Percentiles rank a stretch among this genome's conserved stretches.
phyloP scores from a whole-genome alignment of 2,329 filamentous ascomycete species.

The Stemphylium vesicarium region DNA sequence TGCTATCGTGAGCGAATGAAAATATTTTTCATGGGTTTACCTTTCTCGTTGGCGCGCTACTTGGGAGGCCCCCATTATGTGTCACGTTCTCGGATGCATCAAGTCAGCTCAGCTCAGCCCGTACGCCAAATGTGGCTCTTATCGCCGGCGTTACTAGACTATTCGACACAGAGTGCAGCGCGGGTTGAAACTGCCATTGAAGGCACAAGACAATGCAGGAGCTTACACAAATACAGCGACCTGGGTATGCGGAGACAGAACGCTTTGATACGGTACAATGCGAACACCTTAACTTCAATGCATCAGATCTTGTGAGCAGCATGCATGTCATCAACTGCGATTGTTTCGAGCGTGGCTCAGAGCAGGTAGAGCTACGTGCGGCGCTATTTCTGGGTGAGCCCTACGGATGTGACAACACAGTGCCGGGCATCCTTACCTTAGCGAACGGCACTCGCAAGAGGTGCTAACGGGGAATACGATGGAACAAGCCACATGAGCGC shows the following conservation, averaged over 20 bases:
- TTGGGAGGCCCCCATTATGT: background rate
- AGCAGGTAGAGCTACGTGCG: constrained; percentile 32
- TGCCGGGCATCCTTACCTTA: constrained; percentile 16
- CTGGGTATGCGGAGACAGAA: background rate
- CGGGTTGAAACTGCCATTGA: background rate
- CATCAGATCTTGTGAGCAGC: background rate
- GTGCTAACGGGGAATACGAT: background rate
- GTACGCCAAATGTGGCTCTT: background rate
- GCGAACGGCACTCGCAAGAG: constrained; percentile 6
- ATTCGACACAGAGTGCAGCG: no score
- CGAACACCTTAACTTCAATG: constrained; percentile 9
- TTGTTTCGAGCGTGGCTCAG: constrained; percentile 20
- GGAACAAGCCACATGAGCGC: constrained; percentile 2
- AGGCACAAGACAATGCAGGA: constrained; percentile 11
- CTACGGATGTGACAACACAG: constrained; percentile 7
- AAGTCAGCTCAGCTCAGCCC: constrained; percentile 23
- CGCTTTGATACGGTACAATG: constrained; percentile 7
- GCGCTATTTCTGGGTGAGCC: constrained; percentile 26
- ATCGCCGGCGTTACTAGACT: no score
- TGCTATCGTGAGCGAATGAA: constrained; percentile 9
- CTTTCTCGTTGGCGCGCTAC: constrained; percentile 6
- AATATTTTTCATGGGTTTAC: background rate
- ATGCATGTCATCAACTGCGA: constrained; percentile 40
- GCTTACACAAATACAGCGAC: constrained; percentile 7
- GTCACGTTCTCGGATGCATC: background rate